Base-by-base conservation (phyloP, 78 protist species). In the Blattamonas nauphoetae region DNA sequence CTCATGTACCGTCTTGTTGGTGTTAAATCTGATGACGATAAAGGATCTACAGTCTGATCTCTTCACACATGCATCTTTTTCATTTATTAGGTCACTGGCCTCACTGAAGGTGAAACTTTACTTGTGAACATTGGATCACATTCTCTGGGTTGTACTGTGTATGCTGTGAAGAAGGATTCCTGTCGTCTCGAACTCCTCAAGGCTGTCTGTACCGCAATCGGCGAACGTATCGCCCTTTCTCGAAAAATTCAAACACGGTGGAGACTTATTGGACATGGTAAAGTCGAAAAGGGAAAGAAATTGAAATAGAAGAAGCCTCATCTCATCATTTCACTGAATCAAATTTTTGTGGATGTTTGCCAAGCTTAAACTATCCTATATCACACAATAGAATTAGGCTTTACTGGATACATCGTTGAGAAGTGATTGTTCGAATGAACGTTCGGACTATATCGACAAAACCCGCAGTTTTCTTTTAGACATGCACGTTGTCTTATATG, bases 121-220 rank as follows among this genome's bases (percentile, higher is more conserved):
- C 93, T 95, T 96, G 95, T 96, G 83, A 98, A 98, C 97, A 96
- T 98, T 88, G 99, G 99, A 45, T 96, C 99, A 29, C 93, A 96
- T 1, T 91, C 97, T 29, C 94, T 98, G 33, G 99, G 99, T 42
- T 97, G 98, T 46, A 86, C 94, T 35, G 96, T 98, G 82, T 35
- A 79, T 1, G 94, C 92, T 38, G 95, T 96, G 41, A 91, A 92
- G 91, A 41, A 85, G 38, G 98, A 96, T 88, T 85, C 96, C 2
- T 99, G 99, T 80, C 93, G 94, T 90, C 83, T 98, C 5, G 86
- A 63, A 38, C 95, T 98, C 44, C 88, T 94, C 41, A 45, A 89
- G 35, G 99, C 99, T 63, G 99, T 97, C 29, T 98, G 99, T 90
- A 94, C 96, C 2, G 78, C 87, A 38, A 94, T 87, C 6, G 98